Base-by-base conservation (phyloP, 2,329 filamentous ascomycete genomes). In the Cordyceps pruinosa region DNA sequence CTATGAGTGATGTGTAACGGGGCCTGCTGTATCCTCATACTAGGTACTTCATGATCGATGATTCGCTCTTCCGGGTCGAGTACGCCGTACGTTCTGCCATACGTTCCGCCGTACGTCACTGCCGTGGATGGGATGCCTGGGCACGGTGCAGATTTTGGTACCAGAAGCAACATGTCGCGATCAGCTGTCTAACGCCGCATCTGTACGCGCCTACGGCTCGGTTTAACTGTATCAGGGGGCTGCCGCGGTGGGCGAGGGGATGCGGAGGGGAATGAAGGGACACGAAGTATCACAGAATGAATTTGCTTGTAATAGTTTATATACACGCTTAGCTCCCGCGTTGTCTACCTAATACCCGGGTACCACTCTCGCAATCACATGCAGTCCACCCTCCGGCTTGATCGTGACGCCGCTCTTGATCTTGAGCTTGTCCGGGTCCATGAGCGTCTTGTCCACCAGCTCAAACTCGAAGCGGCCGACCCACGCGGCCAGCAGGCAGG, bases 401-500 rank as follows among this genome's bases (percentile, higher is more conserved):
- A 84, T 78, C 21, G 91, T 95, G 48, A 94, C 79, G 2, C 83
- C 84, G 0, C 83, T 80, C 69, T 84, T 85, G 60, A 95, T 83
- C 47, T 81, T 71, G 47, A 93, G 68, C 63, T 87, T 83, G 46
- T 75, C 76, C 72, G 89, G 83, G 65, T 88, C 85, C 67, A 84
- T 72, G 68, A 86, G 80, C 59, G 84, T 80, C 65, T 81, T 73
- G 63, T 85, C 73, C 60, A 70, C 69, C 55, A 86, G 66, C 62
- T 73, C 73, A 68, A 86, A 84, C 66, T 85, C 80, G 70, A 95
- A 96, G 37, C 82, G 78, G 1, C 90, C 90, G 4, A 93, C 80
- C 78, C 88, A 84, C 9, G 83, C 80, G 23, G 90, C 91, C 47
- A 97, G 68, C 61, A 97, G 73, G 67, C 88, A 93, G 9, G 89